Percentiles rank a stretch among this genome's conserved stretches.
These are phyloP conservation scores for Globomyces sp. DNA, from an alignment of 371 early-diverging fungal genomes.

Conservation along the genomic window DNA sequence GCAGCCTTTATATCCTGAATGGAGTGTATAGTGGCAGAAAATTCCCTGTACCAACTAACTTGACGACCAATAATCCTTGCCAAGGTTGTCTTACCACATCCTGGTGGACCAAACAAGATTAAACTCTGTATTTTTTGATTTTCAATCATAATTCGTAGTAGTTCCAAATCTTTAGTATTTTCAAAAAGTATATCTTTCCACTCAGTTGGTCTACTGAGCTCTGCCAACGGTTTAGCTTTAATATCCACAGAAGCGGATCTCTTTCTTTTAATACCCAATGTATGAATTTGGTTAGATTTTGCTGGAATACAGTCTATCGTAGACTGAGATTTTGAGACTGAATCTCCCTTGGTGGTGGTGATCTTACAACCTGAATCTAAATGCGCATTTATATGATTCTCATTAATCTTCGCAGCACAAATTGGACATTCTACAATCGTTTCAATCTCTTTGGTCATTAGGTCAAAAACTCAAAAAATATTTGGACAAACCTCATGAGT, in stretches of 20 bases:
- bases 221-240: slow-evolving; percentile 17
- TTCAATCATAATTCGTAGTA: not conserved
- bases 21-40: slow-evolving; percentile 70
- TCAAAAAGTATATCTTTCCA: slow-evolving; percentile 10
- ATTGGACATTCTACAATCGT: slow-evolving; percentile 51
- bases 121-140: slow-evolving; percentile 22
- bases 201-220: slow-evolving; percentile 30
- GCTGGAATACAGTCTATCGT: not conserved
- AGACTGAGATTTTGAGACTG: slow-evolving; percentile 20
- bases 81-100: slow-evolving; percentile 83
- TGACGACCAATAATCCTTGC: slow-evolving; percentile 47
- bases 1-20: slow-evolving; percentile 70
- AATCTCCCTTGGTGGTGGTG: slow-evolving; percentile 14
- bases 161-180: not conserved
- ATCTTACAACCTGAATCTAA: slow-evolving; percentile 50
- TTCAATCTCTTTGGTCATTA: not conserved
- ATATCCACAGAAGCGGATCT: not conserved
- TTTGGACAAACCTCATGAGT: too few species aligned
- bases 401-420: slow-evolving; percentile 48
- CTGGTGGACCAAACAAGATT: slow-evolving; percentile 65
- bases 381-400: slow-evolving; percentile 55
- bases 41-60: slow-evolving; percentile 55
- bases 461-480: too few species aligned
- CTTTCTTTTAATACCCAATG: not conserved
- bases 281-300: not conserved